Evolutionary conservation across 148 eudicot species (phyloP), one percentile per base, ranked within the genome.

Genomic region (Chenopodium berlandieri): DNA sequence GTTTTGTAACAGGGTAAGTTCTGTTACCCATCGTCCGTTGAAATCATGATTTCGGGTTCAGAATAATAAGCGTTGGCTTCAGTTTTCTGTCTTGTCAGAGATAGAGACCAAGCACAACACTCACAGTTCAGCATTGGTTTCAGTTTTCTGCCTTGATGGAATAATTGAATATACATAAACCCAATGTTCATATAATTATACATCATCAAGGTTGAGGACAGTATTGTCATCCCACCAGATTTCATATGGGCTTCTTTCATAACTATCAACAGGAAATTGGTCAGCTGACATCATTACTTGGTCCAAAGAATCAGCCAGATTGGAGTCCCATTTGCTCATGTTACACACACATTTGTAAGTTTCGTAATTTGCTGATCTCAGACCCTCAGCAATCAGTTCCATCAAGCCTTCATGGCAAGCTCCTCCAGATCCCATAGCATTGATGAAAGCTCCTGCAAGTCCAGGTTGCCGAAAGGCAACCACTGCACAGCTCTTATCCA

Each of bases 251-350:
- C 70, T 88, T 87, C 63, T 78, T n/a, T 17, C 58, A 54, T 48
- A 66, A 67, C 80, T 79, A 77, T 80, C 85, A n/a, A 71, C 87
- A 25, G 84, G 47, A 71, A 69, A 47, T 50, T 64, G 74, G 60
- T 90, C 91, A 72, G 62, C 48, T 70, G 84, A 88, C 13, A 34
- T 89, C 79, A 88, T 46, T 70, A 85, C 93, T 86, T 87, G 81
- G 67, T 92, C 98, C 85, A 97, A 79, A 65, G 93, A 87, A 82
- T 92, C 97, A 22, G 92, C 97, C 78, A 97, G 83, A 83, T 90
- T 64, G 1, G 82, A 79, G 83, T 89, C 89, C 98, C 95, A 94
- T 48, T 89, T 69, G 23, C 86, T 87, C 76, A 78, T 83, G 69
- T 78, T 47, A 83, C 94, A 97, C 14, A 87, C 90, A 48, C 82